Base-by-base conservation (phyloP, 2,329 filamentous ascomycete genomes). In the Botrytis tulipae region DNA sequence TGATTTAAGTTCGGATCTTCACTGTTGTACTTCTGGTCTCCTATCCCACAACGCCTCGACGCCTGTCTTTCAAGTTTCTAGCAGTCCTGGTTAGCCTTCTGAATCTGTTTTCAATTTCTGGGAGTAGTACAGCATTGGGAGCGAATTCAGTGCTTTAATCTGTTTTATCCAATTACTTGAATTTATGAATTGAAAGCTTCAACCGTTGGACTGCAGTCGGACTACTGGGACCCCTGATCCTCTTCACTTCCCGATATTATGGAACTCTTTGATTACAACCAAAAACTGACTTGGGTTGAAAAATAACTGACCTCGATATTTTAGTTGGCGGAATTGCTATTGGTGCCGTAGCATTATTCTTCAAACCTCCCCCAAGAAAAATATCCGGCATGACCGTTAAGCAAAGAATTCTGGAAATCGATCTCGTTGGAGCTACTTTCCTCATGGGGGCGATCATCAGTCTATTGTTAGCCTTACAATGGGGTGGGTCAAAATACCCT, bases 381-480 rank as follows among this genome's bases (percentile, higher is more conserved):
- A 70, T 74, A 16, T 76, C 61, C 25, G 75, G 81, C 76, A 14
- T 72, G 80, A 84, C 61, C 76, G 76, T 80, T 72, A 77, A 81
- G 75, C 60, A 82, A 78, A 79, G 78, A 80, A 76, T 87, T 48
- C 79, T 83, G 0, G 84, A 87, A 76, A 84, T 88, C 76, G 86
- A 88, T 76, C 81, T 84, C 4, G 44, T 84, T 5, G 86, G 86
- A 3, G 82, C 84, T 25, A 72, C 82, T 7, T 79, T 88, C 62
- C 80, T 88, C 54, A 85, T 88, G 82, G 82, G 82, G 76, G 79
- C 82, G 77, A 81, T 83, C 79, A 78, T 87, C 76, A 79, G 80
- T 77, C 81, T 85, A 70, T 80, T 87, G 44, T 80, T 87, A 5
- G 85, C 84, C 22, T 78, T 87, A 1, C 84, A 87, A 78, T 87